phyloP scores from a whole-genome alignment of 768 basidiomycete species.

The Flagelloscypha sp. region DNA sequence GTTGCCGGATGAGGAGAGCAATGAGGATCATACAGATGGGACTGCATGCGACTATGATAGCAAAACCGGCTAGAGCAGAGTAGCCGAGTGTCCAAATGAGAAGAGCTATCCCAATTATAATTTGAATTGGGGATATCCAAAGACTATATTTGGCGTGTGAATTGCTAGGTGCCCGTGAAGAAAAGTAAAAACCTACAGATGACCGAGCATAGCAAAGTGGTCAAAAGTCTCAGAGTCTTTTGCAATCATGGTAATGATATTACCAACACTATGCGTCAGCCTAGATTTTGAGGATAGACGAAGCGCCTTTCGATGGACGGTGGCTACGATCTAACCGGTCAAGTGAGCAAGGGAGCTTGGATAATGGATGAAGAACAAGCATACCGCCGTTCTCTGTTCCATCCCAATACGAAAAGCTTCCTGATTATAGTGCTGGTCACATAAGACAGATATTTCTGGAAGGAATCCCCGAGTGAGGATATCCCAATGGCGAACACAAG shows the following conservation, averaged over 20 bases:
- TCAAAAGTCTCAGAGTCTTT: constrained; percentile 39
- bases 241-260: constrained; percentile 45
- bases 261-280: constrained; percentile 36
- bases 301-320: constrained; percentile 44
- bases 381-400: too few species aligned
- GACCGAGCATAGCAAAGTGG: constrained; percentile 20
- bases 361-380: constrained; percentile 6
- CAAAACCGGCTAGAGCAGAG: constrained; percentile 34
- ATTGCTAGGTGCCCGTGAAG: too few species aligned
- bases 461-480: too few species aligned
- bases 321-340: constrained; percentile 8
- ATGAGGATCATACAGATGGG: constrained; percentile 30
- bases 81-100: constrained; percentile 33
- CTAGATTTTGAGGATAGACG: constrained; percentile 41
- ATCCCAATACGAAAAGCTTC: too few species aligned
- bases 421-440: too few species aligned
- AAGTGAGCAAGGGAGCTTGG: neutral
- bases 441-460: too few species aligned
- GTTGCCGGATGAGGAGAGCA: constrained; percentile 22
- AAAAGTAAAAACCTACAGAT: constrained; percentile 15
- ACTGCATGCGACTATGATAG: constrained; percentile 27
- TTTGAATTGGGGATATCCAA: constrained; percentile 30
- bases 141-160: constrained; percentile 16
- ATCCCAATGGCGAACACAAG: constrained; percentile 1
- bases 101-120: constrained; percentile 32